Base-by-base conservation (phyloP, 345 rosid genomes). In the Durio zibethinus region DNA sequence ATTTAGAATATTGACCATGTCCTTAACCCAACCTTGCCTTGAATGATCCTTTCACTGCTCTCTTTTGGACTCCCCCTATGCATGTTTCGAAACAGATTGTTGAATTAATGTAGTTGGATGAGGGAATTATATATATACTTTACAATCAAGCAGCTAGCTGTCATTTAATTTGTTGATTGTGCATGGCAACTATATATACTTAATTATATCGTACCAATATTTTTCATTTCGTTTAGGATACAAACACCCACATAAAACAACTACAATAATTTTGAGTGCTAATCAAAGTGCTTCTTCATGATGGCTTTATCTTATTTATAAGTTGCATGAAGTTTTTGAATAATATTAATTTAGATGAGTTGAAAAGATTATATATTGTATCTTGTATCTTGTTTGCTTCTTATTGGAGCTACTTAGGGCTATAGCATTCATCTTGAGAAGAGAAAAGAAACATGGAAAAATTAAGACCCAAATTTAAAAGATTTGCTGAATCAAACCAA, bases 331-430 rank as follows among this genome's bases (percentile, higher is more conserved):
- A 47, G 18, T 47, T 47, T 47, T 42, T 42, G 12, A 20, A 36
- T 36, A 12, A n/a, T 23, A 67, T 67, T 23, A 67, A 23, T 42
- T 67, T 25, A 11, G n/a, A 23, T 42, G 35, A 23, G 72, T 23
- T 23, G 72, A 3, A 29, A 21, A 11, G 1, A 12, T 36, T 42
- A 23, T 67, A 11, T 42, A 25, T 23, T n/a, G n/a, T n/a, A n/a
- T n/a, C n/a, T n/a, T n/a, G n/a, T 23, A 67, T 67, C n/a, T 67
- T 67, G 72, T 42, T 67, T 67, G 31, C 53, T 42, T 67, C 53
- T 23, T 11, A 67, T 48, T 67, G 53, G 72, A 42, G 20, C 35
- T 42, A 42, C 0, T n/a, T n/a, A 18, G 29, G 4, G 36, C 36
- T 35, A 0, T 21, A 8, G 71, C 29, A 11, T 38, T 65, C 42